Base-by-base conservation (phyloP, 2,329 filamentous ascomycete species). In the Diaporthe vaccinii region DNA sequence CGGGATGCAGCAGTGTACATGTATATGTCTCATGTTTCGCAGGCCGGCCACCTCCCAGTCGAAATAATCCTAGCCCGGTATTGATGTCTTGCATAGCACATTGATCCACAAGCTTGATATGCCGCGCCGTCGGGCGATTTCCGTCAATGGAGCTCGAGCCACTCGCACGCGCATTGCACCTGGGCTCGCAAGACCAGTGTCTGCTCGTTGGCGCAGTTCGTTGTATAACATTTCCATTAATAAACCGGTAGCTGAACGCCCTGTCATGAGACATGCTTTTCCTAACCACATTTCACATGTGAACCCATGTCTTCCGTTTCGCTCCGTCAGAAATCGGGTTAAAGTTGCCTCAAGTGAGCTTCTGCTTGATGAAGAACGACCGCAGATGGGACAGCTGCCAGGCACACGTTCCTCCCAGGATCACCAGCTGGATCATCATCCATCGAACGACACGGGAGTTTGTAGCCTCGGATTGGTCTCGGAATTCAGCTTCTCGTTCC, bases 321-420 rank as follows among this genome's bases (percentile, higher is more conserved):
- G 57, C 57, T 68, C 69, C 76, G 71, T 72, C 67, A 77, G 6
- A 65, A n/a, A 55, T 41, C 41, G 49, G 61, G 22, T 31, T 39
- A 28, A 44, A 36, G 10, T 17, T 28, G 14, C n/a, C 51, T 65
- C 57, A 99, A 76, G 97, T 98, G 84, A 99, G 92, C 90, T 99
- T 99, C 89, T 98, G 96, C 91, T 99, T 99, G 89, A 99, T 99
- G 88, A 99, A 99, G 91, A 99, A 99, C 62, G 94, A 94, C 80
- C 97, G 91, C 80, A 99, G 90, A 86, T 99, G 96, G 72, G 95
- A 98, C 62, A 99, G 89, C 85, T 99, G 97, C 97, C 97, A 99
- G 77, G 95, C 94, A 86, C 97, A 99, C 46, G 97, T 98, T 74
- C 93, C 89, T 73, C 93, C 94, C 72, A 99, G 89, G 51, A 98